These are phyloP conservation scores for Blastobotrys robertii DNA, from an alignment of 805 yeast species.

Conservation along the genomic window DNA sequence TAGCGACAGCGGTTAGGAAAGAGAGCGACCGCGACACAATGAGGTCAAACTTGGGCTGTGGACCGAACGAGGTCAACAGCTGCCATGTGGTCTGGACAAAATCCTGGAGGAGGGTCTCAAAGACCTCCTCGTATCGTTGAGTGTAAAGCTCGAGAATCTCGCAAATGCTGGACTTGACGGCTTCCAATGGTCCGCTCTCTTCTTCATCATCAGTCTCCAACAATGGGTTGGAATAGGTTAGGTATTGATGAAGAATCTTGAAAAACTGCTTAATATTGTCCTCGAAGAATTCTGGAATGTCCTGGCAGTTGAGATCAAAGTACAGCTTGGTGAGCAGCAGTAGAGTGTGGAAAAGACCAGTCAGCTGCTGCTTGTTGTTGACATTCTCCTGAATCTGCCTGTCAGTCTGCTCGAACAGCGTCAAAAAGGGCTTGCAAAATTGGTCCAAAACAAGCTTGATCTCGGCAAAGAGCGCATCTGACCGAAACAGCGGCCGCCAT, in stretches of 20 bases:
- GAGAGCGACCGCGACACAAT: constrained; percentile 72
- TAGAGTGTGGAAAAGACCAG: constrained; percentile 57
- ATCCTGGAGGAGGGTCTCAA: constrained; percentile 62
- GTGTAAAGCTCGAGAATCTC: constrained; percentile 81
- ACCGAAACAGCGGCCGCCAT: constrained; percentile 91
- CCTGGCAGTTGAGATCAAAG: constrained; percentile 94
- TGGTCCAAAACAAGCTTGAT: constrained; percentile 78
- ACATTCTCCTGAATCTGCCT: constrained; percentile 41
- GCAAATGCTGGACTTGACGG: constrained; percentile 70
- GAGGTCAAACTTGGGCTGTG: constrained; percentile 72
- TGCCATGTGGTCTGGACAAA: constrained; percentile 82
- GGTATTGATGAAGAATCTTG: constrained; percentile 72
- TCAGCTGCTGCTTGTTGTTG: constrained; percentile 41
- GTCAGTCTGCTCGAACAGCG: constrained; percentile 61
- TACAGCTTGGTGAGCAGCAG: constrained; percentile 69
- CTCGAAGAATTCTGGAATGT: constrained; percentile 95
- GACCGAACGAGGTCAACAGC: constrained; percentile 53
- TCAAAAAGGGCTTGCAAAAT: constrained; percentile 70
- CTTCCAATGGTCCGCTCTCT: constrained; percentile 58
- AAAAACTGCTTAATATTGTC: constrained; percentile 73
- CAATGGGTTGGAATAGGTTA: constrained; percentile 47
- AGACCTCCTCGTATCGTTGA: constrained; percentile 85
- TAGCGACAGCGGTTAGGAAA: constrained; percentile 73
- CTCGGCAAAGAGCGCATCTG: constrained; percentile 82
- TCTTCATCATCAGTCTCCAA: constrained; percentile 53